phyloP scores from a whole-genome alignment of 768 basidiomycete genomes.

The Hypsizygus marmoreus region DNA sequence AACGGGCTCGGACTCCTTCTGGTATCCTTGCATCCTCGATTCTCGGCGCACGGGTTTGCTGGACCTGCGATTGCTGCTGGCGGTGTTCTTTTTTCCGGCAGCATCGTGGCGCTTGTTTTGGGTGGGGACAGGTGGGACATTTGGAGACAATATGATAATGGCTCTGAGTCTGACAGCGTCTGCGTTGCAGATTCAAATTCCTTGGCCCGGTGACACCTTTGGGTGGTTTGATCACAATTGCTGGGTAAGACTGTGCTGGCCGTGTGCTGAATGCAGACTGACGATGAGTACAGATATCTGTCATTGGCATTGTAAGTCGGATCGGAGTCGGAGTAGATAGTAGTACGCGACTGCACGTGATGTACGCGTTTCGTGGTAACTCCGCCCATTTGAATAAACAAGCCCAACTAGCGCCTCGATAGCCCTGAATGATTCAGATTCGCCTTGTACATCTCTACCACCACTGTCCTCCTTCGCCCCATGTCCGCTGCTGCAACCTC shows the following conservation, averaged over 20 bases:
- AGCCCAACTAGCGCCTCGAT: constrained; percentile 13
- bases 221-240: constrained; percentile 65
- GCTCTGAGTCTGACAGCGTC: constrained; percentile 23
- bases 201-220: constrained; percentile 70
- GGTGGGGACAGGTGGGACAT: constrained; percentile 41
- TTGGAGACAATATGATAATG: background rate
- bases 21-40: constrained; percentile 63
- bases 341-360: constrained; percentile 33
- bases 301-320: constrained; percentile 46
- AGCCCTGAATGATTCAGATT: no score
- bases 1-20: constrained; percentile 70
- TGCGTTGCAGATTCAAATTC: constrained; percentile 37
- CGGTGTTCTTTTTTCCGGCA: constrained; percentile 60
- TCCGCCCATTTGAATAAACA: constrained; percentile 27
- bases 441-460: no score
- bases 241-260: constrained; percentile 59
- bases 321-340: constrained; percentile 11
- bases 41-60: constrained; percentile 60
- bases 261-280: background rate
- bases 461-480: background rate
- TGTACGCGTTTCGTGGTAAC: constrained; percentile 42
- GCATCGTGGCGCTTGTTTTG: constrained; percentile 58
- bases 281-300: constrained; percentile 44
- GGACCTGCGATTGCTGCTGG: constrained; percentile 67
- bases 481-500: constrained; percentile 22